Evolutionary conservation across 192 early-diverging fungal genomes (phyloP).

Genomic region (Linnemannia elongata): DNA sequence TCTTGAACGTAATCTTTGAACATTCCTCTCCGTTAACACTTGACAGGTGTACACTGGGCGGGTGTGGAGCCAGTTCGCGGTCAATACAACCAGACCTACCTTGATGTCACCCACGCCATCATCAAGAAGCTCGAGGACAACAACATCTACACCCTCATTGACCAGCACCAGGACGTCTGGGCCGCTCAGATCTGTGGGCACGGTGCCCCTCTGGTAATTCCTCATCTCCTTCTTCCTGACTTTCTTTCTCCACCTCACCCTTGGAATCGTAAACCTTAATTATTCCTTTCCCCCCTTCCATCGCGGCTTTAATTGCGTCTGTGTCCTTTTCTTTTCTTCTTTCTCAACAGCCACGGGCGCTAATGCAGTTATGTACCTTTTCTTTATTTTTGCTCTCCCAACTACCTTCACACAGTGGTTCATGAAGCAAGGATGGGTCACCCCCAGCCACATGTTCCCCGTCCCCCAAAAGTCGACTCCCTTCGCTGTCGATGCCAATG

Average conservation of each 20-base stretch:
- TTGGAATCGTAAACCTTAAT: neutral
- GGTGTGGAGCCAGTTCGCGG: constrained; percentile 73
- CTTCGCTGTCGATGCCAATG: constrained; percentile 57
- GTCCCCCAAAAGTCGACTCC: constrained; percentile 50
- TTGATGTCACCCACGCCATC: constrained; percentile 64
- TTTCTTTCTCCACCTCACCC: neutral
- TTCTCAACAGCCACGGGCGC: neutral
- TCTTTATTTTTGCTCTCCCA: neutral
- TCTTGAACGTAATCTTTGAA: neutral
- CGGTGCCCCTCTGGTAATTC: constrained; percentile 61
- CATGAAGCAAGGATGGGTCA: constrained; percentile 56
- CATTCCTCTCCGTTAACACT: neutral
- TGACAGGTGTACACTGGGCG: constrained; percentile 68
- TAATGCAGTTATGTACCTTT: neutral
- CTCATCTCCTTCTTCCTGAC: neutral
- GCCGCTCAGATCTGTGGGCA: constrained; percentile 66
- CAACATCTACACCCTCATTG: constrained; percentile 73
- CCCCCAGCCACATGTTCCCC: constrained; percentile 37
- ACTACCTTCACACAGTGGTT: constrained; percentile 33
- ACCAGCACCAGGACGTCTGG: constrained; percentile 75
- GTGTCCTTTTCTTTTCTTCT: neutral
- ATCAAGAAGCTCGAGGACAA: constrained; percentile 64
- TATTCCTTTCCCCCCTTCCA: neutral
- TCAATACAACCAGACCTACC: constrained; percentile 68
- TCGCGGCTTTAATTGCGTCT: too few species aligned